Evolutionary conservation across 176 grass and related monocot genomes (phyloP).

Genomic region (Cenchrus purpureus): DNA sequence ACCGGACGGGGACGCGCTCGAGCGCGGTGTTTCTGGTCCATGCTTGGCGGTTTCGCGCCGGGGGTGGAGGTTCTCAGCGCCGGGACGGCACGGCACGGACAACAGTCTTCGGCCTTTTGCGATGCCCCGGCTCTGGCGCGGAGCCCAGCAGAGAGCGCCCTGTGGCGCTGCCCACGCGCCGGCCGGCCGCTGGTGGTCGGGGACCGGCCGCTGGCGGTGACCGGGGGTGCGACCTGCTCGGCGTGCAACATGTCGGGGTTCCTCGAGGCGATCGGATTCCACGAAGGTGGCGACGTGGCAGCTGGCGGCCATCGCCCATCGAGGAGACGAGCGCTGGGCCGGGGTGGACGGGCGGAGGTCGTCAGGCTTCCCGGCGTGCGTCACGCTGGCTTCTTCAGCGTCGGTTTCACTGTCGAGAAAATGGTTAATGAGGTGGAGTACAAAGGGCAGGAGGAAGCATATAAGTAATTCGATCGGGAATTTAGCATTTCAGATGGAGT

Average conservation of each 20-base stretch:
- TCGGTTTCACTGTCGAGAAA: neutral
- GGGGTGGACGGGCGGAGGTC: slow-evolving; percentile 47
- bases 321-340: slow-evolving; percentile 56
- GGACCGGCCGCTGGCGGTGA: slow-evolving; percentile 48
- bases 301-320: neutral
- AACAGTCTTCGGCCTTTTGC: slow-evolving; percentile 24
- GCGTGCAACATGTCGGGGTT: slow-evolving; percentile 43
- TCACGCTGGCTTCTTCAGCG: slow-evolving; percentile 45
- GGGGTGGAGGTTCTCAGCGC: slow-evolving; percentile 43
- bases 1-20: too few species aligned
- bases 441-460: neutral
- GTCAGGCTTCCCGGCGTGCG: slow-evolving; percentile 53
- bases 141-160: slow-evolving; percentile 65
- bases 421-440: slow-evolving; percentile 29
- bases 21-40: slow-evolving; percentile 40
- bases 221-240: slow-evolving; percentile 40
- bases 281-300: slow-evolving; percentile 49
- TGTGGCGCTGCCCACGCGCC: slow-evolving; percentile 63
- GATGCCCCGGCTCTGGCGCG: slow-evolving; percentile 34
- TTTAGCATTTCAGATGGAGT: neutral
- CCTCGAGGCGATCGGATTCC: slow-evolving; percentile 65
- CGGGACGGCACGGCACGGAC: slow-evolving; percentile 27
- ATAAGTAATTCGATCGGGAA: neutral
- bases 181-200: slow-evolving; percentile 48
- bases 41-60: slow-evolving; percentile 57